Conservation (phyloP, 106 monocot genomes). For the Allium cepa region DNA sequence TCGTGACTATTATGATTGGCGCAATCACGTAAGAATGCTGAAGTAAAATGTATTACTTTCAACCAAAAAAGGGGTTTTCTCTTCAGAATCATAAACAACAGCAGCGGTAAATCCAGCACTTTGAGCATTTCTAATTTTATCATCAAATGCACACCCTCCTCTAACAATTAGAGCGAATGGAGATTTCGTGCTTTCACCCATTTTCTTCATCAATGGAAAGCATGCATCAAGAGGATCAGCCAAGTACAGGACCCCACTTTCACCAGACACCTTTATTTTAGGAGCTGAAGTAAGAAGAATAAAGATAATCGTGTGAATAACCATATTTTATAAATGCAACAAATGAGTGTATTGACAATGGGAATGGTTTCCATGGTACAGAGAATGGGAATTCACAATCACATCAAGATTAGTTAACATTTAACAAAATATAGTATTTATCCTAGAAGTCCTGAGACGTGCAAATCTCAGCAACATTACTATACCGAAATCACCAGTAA, state of each 20-base stretch:
- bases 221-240: constrained; percentile 59
- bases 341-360: no score
- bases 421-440: no score
- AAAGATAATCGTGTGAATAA: neutral
- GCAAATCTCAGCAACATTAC: no score
- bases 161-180: constrained; percentile 40
- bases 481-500: no score
- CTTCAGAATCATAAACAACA: constrained; percentile 42
- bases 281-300: constrained; percentile 31
- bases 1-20: no score
- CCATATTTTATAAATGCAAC: neutral
- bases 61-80: constrained; percentile 17
- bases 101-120: constrained; percentile 53
- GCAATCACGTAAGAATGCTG: neutral
- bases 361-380: no score
- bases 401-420: no score
- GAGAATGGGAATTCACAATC: no score
- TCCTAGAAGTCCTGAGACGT: no score
- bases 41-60: constrained; percentile 27
- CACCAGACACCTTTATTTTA: constrained; percentile 40
- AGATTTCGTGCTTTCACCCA: constrained; percentile 8
- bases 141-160: constrained; percentile 59
- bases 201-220: constrained; percentile 22
- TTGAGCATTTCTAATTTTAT: constrained; percentile 53
- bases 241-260: constrained; percentile 28